Conservation (phyloP, 2,329 filamentous ascomycete species). For the Cladophialophora psammophila region DNA sequence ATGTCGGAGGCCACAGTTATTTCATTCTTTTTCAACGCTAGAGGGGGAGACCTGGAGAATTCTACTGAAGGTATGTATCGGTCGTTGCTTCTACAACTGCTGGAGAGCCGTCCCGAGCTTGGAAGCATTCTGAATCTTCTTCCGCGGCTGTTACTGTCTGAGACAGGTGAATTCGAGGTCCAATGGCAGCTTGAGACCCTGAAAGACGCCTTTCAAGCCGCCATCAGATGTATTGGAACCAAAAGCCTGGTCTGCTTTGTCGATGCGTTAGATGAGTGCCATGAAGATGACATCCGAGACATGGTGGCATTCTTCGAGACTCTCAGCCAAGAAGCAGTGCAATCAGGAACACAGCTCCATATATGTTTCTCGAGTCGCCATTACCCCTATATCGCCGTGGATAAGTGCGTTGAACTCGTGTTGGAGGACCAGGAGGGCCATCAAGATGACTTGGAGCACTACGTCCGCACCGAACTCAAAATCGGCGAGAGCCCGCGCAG, state of each 20-base stretch:
- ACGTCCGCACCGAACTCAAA: conserved; percentile 46
- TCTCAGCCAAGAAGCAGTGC: conserved; percentile 39
- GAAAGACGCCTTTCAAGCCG: conserved; percentile 41
- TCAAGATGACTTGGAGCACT: conserved; percentile 45
- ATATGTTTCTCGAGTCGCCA: conserved; percentile 55
- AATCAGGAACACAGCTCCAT: conserved; percentile 35
- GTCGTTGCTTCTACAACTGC: conserved; percentile 57
- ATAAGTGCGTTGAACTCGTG: conserved; percentile 42
- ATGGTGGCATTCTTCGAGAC: conserved; percentile 50
- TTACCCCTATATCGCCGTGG: conserved; percentile 52
- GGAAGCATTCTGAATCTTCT: conserved; percentile 43
- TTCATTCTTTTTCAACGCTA: conserved; percentile 60
- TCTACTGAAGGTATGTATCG: conserved; percentile 59
- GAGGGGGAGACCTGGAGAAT: conserved; percentile 50
- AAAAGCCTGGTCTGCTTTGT: conserved; percentile 45
- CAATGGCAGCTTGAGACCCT: conserved; percentile 42
- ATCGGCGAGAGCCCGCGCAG: conserved; percentile 37
- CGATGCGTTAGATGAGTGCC: conserved; percentile 32
- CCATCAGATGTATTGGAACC: conserved; percentile 42
- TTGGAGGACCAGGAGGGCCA: conserved; percentile 49
- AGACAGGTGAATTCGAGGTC: background rate
- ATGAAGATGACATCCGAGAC: conserved; percentile 47
- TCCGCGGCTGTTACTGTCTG: background rate
- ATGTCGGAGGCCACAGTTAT: conserved; percentile 34
- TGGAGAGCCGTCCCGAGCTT: conserved; percentile 48